Evolutionary conservation across 441 rosid species (phyloP).

Genomic region (Jatropha multifida): DNA sequence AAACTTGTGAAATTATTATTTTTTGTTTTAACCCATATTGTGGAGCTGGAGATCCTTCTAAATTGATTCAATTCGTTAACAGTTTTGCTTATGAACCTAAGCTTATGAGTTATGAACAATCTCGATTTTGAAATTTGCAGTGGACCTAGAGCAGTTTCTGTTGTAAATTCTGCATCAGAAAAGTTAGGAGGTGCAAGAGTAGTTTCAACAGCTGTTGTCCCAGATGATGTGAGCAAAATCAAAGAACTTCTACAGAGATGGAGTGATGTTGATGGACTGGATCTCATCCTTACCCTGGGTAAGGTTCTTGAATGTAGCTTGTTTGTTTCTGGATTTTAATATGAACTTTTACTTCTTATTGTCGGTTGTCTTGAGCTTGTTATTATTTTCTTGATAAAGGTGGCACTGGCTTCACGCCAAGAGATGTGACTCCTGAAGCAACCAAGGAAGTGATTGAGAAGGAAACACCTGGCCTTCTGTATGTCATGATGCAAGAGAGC

Average conservation of each 20-base stretch:
- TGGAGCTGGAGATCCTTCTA: neutral
- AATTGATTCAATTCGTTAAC: neutral
- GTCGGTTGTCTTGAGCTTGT: slow-evolving; percentile 6
- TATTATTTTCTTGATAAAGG: slow-evolving; percentile 42
- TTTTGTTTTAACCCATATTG: neutral
- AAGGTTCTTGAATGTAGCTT: slow-evolving; percentile 19
- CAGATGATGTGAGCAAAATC: slow-evolving; percentile 75
- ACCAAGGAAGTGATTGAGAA: slow-evolving; percentile 78
- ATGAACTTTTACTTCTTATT: neutral
- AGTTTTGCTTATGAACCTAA: neutral
- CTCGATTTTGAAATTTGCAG: slow-evolving; percentile 46
- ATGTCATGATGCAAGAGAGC: slow-evolving; percentile 97
- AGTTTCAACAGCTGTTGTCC: slow-evolving; percentile 66
- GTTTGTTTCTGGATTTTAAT: slow-evolving; percentile 8
- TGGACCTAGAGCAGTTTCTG: slow-evolving; percentile 81
- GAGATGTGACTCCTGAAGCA: slow-evolving; percentile 99
- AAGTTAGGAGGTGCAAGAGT: slow-evolving; percentile 87
- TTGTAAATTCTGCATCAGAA: slow-evolving; percentile 75
- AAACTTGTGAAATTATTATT: neutral
- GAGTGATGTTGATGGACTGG: slow-evolving; percentile 74
- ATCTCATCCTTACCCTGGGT: slow-evolving; percentile 94
- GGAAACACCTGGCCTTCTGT: slow-evolving; percentile 89
- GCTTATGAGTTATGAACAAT: slow-evolving; percentile 1
- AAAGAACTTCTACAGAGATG: slow-evolving; percentile 67
- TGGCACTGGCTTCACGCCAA: slow-evolving; percentile 93